Percentiles rank a stretch among this genome's conserved stretches.
phyloP scores from a whole-genome alignment of 495 filamentous ascomycete species.

The Penicillium samsonianum region DNA sequence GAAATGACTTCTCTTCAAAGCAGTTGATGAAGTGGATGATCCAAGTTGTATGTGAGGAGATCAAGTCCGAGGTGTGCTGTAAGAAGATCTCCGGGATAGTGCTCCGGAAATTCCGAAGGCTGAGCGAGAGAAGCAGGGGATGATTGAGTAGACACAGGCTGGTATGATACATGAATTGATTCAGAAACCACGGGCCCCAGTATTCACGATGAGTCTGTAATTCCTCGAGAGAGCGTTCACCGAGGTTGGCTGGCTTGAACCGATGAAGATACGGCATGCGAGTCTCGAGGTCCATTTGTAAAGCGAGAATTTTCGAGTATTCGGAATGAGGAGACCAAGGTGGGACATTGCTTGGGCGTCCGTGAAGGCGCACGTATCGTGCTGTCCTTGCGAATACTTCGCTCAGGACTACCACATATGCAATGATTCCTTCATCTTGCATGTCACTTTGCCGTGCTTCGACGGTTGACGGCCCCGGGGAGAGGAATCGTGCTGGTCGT shows the following conservation, averaged over 20 bases:
- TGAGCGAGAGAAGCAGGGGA: conserved; percentile 46
- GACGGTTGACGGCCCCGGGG: conserved; percentile 21
- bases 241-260: conserved; percentile 47
- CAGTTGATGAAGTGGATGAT: conserved; percentile 51
- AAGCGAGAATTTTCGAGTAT: conserved; percentile 48
- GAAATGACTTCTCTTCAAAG: conserved; percentile 45
- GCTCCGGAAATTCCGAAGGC: conserved; percentile 47
- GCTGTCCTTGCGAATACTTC: conserved; percentile 47
- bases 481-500: conserved; percentile 27
- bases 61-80: conserved; percentile 49
- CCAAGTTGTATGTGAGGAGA: conserved; percentile 50
- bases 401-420: conserved; percentile 50
- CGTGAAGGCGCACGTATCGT: conserved; percentile 47
- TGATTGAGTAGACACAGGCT: conserved; percentile 52
- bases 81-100: conserved; percentile 53
- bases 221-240: conserved; percentile 41
- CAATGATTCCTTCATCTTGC: conserved; percentile 47
- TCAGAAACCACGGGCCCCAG: conserved; percentile 52
- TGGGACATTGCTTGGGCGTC: conserved; percentile 44
- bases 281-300: conserved; percentile 52
- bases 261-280: conserved; percentile 49
- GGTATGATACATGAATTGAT: conserved; percentile 53
- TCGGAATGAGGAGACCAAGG: conserved; percentile 54
- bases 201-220: conserved; percentile 45
- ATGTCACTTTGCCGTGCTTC: conserved; percentile 30